phyloP scores from a whole-genome alignment of 164 flowering plant genomes.

The Sextonia rubra region DNA sequence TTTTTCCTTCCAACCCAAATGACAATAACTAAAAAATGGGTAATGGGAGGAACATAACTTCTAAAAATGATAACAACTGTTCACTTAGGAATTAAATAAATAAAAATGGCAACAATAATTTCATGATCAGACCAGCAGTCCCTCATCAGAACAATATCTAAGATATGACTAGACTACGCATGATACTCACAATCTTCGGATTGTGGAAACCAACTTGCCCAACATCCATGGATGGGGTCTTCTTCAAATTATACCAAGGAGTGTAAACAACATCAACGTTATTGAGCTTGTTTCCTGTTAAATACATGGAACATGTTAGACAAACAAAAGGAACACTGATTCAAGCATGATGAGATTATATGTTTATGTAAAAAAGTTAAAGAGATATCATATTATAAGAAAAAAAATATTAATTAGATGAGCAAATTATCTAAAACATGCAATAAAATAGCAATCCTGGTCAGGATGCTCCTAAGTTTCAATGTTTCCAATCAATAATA shows the following conservation, averaged over 20 bases:
- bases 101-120: no score
- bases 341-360: background rate
- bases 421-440: background rate
- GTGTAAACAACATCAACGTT: conserved; percentile 96
- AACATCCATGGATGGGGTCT: conserved; percentile 97
- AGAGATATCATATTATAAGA: no score
- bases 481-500: no score
- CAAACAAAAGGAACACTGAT: background rate
- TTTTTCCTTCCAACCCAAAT: no score
- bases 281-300: conserved; percentile 91
- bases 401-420: no score
- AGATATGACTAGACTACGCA: background rate
- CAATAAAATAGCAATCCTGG: no score
- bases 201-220: conserved; percentile 99
- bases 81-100: no score
- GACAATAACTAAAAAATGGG: no score
- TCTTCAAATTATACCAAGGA: conserved; percentile 94
- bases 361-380: background rate
- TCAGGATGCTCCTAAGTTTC: no score
- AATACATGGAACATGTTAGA: background rate
- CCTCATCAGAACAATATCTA: background rate
- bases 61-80: no score
- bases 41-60: no score
- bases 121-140: no score
- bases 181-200: conserved; percentile 61